Conservation (phyloP, 768 basidiomycete genomes). For the Rhodocollybia butyracea region DNA sequence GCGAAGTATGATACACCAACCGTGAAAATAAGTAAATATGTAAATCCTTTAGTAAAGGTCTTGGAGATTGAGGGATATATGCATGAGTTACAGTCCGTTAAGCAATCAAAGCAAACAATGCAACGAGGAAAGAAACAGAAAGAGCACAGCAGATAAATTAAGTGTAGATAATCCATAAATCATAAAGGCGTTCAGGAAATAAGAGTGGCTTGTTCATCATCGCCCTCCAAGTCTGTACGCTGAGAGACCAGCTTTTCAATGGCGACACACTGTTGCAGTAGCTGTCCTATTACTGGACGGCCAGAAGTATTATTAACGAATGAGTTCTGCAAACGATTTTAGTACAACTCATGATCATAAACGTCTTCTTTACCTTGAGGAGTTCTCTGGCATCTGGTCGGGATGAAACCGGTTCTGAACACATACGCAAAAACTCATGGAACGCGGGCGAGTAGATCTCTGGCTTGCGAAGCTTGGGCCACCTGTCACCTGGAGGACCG, state of each 20-base stretch:
- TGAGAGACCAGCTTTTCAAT: slow-evolving; percentile 40
- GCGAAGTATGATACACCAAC: slow-evolving; percentile 2
- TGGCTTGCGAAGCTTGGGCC: slow-evolving; percentile 60
- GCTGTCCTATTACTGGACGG: slow-evolving; percentile 60
- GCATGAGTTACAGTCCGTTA: neutral
- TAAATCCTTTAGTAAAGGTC: neutral
- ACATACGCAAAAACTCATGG: slow-evolving; percentile 68
- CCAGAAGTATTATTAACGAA: slow-evolving; percentile 71
- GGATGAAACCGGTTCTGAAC: slow-evolving; percentile 55
- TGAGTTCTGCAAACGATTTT: slow-evolving; percentile 38
- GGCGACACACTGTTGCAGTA: slow-evolving; percentile 63
- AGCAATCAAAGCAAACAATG: neutral
- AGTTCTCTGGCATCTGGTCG: slow-evolving; percentile 59
- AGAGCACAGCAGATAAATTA: slow-evolving; percentile 5
- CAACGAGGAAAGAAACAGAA: neutral
- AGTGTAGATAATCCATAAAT: slow-evolving; percentile 1
- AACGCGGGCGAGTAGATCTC: slow-evolving; percentile 64
- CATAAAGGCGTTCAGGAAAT: neutral
- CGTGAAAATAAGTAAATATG: neutral
- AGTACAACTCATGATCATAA: neutral
- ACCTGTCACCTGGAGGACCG: slow-evolving; percentile 54
- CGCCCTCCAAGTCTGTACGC: slow-evolving; percentile 1
- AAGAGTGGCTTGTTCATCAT: neutral
- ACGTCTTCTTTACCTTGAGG: slow-evolving; percentile 45
- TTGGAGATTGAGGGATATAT: neutral